These are phyloP conservation scores for Malus hybrid DNA, from an alignment of 331 rosid genomes.

Conservation along the genomic window DNA sequence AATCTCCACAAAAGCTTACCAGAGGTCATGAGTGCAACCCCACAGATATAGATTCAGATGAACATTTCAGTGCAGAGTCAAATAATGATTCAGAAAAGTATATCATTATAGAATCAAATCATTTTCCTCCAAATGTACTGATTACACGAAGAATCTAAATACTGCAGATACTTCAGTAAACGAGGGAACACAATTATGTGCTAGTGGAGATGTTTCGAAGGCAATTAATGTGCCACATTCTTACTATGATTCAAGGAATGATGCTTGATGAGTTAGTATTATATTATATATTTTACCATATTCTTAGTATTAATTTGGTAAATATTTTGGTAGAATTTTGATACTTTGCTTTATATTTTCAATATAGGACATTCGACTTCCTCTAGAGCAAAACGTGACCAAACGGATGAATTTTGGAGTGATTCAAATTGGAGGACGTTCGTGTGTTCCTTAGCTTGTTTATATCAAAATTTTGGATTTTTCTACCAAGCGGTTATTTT, in stretches of 20 bases:
- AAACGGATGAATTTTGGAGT: no score
- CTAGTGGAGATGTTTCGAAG: conserved; percentile 54
- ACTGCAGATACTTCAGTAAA: conserved; percentile 28
- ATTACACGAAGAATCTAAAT: conserved; percentile 26
- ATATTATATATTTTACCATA: no score
- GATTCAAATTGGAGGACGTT: no score
- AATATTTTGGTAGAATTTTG: no score
- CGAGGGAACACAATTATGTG: conserved; percentile 37
- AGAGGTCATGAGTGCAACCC: conserved; percentile 19
- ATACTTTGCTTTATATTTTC: no score
- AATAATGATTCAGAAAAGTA: conserved; percentile 39
- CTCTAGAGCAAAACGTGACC: no score
- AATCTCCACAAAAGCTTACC: conserved; percentile 22
- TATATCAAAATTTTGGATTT: no score
- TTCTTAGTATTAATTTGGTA: no score
- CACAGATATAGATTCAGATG: conserved; percentile 32
- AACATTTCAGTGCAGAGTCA: conserved; percentile 22
- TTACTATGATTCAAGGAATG: conserved; percentile 42
- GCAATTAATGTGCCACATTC: conserved; percentile 51
- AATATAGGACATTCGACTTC: no score
- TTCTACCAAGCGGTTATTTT: no score
- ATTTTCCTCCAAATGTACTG: conserved; percentile 25
- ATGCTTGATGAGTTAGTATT: no score
- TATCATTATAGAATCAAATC: conserved; percentile 27
- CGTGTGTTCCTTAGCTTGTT: no score